phyloP scores from a whole-genome alignment of 2,329 filamentous ascomycete species.

The Didymella pomorum region DNA sequence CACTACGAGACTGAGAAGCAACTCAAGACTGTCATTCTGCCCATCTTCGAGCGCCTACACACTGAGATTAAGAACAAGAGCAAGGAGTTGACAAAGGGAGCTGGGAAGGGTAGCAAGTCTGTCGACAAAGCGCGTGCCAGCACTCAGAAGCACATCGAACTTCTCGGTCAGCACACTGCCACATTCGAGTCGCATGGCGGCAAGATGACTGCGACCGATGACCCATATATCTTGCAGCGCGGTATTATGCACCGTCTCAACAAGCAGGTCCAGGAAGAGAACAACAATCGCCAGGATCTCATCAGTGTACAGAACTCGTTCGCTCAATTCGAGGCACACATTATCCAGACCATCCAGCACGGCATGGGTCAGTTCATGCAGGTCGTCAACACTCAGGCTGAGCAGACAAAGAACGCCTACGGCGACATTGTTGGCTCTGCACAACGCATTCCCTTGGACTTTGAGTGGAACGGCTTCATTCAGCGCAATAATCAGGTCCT shows the following conservation, averaged over 20 bases:
- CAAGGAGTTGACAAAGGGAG: slow-evolving; percentile 85
- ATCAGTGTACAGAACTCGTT: slow-evolving; percentile 93
- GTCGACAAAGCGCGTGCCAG: slow-evolving; percentile 86
- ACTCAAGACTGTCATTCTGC: slow-evolving; percentile 84
- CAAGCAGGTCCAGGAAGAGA: slow-evolving; percentile 93
- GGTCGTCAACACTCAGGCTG: slow-evolving; percentile 79
- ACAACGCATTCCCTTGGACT: slow-evolving; percentile 81
- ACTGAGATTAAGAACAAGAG: slow-evolving; percentile 96
- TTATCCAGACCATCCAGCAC: slow-evolving; percentile 82
- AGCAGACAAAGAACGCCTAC: slow-evolving; percentile 82
- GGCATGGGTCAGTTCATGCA: slow-evolving; percentile 84
- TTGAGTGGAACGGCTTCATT: slow-evolving; percentile 90
- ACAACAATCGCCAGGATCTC: slow-evolving; percentile 92
- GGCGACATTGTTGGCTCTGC: slow-evolving; percentile 79
- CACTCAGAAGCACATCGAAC: slow-evolving; percentile 96
- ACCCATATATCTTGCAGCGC: slow-evolving; percentile 87
- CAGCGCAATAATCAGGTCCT: slow-evolving; percentile 74
- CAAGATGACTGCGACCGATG: slow-evolving; percentile 74
- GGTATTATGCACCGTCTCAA: slow-evolving; percentile 83
- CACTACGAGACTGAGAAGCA: slow-evolving; percentile 92
- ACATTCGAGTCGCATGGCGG: slow-evolving; percentile 78
- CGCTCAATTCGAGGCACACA: slow-evolving; percentile 82
- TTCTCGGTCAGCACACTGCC: slow-evolving; percentile 86
- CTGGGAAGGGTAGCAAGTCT: slow-evolving; percentile 83
- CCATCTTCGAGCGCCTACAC: slow-evolving; percentile 88